phyloP scores from a whole-genome alignment of 306 rosid species.

The Canavalia gladiata region DNA sequence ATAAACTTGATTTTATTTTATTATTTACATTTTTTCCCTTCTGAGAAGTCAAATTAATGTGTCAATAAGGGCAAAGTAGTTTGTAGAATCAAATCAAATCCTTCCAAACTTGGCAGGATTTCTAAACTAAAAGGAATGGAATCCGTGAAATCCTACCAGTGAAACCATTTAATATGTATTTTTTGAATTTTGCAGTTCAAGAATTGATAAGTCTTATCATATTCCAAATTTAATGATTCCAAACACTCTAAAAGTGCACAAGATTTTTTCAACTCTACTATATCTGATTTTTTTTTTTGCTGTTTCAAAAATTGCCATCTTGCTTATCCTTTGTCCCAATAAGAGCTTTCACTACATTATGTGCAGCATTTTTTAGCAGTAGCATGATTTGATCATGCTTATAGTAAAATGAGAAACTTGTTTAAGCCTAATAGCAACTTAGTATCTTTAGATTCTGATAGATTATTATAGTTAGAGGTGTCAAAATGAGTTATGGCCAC shows the following conservation, averaged over 20 bases:
- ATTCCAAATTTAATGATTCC: background rate
- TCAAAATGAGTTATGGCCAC: background rate
- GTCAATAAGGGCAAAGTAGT: background rate
- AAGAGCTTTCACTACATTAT: constrained; percentile 7
- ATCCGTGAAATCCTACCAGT: background rate
- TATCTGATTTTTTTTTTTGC: background rate
- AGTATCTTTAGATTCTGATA: constrained; percentile 21
- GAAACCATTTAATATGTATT: background rate
- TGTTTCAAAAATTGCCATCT: constrained; percentile 15
- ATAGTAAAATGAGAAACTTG: background rate
- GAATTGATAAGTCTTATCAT: background rate
- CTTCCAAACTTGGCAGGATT: background rate
- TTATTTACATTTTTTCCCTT: background rate
- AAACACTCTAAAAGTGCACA: background rate
- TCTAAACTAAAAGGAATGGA: background rate
- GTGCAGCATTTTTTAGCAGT: background rate
- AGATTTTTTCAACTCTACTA: background rate
- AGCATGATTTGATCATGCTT: background rate
- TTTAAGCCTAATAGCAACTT: constrained; percentile 19
- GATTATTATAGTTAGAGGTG: background rate
- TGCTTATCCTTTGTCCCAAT: background rate
- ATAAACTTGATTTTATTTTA: background rate
- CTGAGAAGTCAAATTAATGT: background rate
- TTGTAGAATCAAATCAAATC: background rate
- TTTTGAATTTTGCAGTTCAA: background rate